Evolutionary conservation across 108 stramenopile species (phyloP).

Genomic region (Pseudonitzschia pungens): DNA sequence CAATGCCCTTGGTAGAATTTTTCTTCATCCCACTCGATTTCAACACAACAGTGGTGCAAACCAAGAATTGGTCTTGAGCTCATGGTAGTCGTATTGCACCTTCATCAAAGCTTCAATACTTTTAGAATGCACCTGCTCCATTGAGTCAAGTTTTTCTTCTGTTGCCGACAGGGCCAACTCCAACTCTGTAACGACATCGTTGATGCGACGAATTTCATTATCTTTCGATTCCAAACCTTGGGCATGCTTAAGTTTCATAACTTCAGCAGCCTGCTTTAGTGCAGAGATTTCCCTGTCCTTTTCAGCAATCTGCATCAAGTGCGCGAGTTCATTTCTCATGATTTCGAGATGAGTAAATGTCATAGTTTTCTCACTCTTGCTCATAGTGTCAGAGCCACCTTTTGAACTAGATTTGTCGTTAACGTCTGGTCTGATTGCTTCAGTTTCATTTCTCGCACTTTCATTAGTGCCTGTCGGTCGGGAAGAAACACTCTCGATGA

Average conservation of each 20-base stretch:
- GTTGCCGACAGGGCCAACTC: not conserved
- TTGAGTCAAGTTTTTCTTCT: not conserved
- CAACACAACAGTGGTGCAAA: not conserved
- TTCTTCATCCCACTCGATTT: not conserved
- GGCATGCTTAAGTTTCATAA: not conserved
- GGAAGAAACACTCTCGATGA: not conserved
- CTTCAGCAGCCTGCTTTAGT: not conserved
- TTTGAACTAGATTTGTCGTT: too few relatives aligned
- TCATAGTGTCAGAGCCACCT: not conserved
- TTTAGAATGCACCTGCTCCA: not conserved
- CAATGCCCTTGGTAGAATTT: not conserved
- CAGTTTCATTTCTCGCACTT: not conserved
- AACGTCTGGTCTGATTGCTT: not conserved
- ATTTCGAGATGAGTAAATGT: conserved; percentile 13
- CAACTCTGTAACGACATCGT: not conserved
- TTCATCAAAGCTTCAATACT: conserved; percentile 13
- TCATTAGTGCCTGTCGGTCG: not conserved
- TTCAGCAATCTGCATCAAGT: conserved; percentile 19
- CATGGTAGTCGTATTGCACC: conserved; percentile 9
- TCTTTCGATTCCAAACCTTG: not conserved
- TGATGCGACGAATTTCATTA: conserved; percentile 4
- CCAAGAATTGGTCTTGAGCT: conserved; percentile 11
- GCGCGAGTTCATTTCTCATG: conserved; percentile 15
- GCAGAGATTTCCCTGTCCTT: conserved; percentile 9
- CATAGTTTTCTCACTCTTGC: not conserved